Base-by-base conservation (phyloP, 176 grass and related monocot genomes). In the Pontederia crassipes region DNA sequence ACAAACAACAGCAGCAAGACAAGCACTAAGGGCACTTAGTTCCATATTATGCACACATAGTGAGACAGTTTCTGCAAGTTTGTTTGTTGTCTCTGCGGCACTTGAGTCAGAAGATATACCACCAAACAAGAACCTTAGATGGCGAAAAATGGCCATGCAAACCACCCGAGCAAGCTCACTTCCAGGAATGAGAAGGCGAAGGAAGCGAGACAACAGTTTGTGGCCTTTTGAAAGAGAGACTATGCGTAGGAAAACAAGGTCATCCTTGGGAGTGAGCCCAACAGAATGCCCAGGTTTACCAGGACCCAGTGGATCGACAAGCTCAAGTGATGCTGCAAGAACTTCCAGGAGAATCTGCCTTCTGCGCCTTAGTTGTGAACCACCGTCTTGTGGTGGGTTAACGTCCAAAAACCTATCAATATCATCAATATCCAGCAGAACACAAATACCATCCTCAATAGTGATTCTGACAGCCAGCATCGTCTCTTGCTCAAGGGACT, bases 401-500 rank as follows among this genome's bases (percentile, higher is more conserved):
- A 16, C 46, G 10, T 65, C 17, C 50, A 65, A 28, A 10, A 65
- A 4, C 45, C 62, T 17, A 50, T 65, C 62, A 15, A 65, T 65
- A 52, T 65, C 62, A 51, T 65, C 62, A 28, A 65, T 12, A 65
- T 65, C 62, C 1, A 62, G 62, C 10, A 65, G 62, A 65, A 51
- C 46, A 35, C 62, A 26, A 51, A 50, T 65, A 28, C 62, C 48
- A 28, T 65, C 62, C 18, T 65, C 62, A 51, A 51, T 65, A 8
- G 62, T 65, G 62, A 65, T 65, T 65, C 62, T 65, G 27, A 46
- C 62, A 50, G 62, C 62, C 45, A 65, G 13, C 62, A 65, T 50
- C 2, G 62, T 45, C 18, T 65, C 62, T 50, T 65, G 62, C 28
- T 65, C 62, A 50, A 65, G 62, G 14, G 62, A 45, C 62, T 65